Conservation (phyloP, 2,329 filamentous ascomycete species). For the Fusarium decemcellulare region DNA sequence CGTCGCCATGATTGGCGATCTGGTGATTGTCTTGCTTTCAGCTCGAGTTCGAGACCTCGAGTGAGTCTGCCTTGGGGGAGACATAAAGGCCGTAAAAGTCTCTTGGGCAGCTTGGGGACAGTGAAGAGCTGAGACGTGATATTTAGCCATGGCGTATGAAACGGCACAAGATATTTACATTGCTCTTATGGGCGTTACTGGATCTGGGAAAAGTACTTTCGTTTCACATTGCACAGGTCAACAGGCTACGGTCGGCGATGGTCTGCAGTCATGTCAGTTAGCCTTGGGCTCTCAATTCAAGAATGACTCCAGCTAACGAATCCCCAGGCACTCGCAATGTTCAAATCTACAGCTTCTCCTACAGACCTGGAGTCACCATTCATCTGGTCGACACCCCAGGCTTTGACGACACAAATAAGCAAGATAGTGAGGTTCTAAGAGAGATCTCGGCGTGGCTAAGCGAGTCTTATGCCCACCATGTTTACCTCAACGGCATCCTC, state of each 20-base stretch:
- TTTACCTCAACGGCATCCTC: conserved; percentile 15
- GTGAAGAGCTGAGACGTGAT: neutral
- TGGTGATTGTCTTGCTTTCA: neutral
- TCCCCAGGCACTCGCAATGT: neutral
- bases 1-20: neutral
- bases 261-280: conserved; percentile 19
- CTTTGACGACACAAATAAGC: conserved; percentile 29
- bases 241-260: conserved; percentile 40
- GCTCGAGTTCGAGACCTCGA: neutral
- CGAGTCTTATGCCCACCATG: neutral
- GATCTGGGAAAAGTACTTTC: conserved; percentile 50
- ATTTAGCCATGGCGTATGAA: neutral
- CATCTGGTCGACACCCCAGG: conserved; percentile 28
- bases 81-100: neutral
- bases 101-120: neutral
- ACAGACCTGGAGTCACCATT: neutral
- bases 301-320: too few relatives aligned
- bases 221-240: conserved; percentile 43
- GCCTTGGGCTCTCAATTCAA: too few relatives aligned
- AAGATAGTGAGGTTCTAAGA: conserved; percentile 12
- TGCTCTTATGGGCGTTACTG: conserved; percentile 42
- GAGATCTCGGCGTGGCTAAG: conserved; percentile 15
- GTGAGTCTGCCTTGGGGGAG: neutral
- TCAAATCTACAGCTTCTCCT: neutral
- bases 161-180: conserved; percentile 5